These are phyloP conservation scores for Macadamia tetraphylla DNA, from an alignment of 164 flowering plant species.

Conservation along the genomic window DNA sequence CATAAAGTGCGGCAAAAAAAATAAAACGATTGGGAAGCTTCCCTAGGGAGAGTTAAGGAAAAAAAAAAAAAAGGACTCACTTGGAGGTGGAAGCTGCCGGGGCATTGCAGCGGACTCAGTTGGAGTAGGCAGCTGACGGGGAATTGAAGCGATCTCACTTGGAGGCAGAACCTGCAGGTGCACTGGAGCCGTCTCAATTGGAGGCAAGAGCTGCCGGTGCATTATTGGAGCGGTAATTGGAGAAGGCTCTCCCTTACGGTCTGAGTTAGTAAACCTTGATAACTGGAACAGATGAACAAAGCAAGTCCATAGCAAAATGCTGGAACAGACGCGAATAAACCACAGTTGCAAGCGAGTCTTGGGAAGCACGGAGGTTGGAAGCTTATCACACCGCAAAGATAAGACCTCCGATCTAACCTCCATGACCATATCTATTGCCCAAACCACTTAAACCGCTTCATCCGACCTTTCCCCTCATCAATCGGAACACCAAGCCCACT, in stretches of 20 bases:
- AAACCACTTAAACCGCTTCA: slow-evolving; percentile 36
- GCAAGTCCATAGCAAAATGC: slow-evolving; percentile 87
- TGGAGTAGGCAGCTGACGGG: slow-evolving; percentile 2
- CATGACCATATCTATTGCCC: slow-evolving; percentile 33
- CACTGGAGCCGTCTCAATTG: slow-evolving; percentile 36
- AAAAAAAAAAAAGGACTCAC: slow-evolving; percentile 31
- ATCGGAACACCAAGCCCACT: not conserved
- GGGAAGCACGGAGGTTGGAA: slow-evolving; percentile 29
- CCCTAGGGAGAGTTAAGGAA: not conserved
- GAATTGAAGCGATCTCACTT: too few relatives aligned
- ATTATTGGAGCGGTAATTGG: not conserved
- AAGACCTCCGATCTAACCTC: slow-evolving; percentile 63
- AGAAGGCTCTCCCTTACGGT: slow-evolving; percentile 17
- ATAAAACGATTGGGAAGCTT: not conserved
- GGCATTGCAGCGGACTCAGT: not conserved
- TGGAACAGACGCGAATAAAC: slow-evolving; percentile 83
- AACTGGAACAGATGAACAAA: slow-evolving; percentile 71
- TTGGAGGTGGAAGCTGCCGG: slow-evolving; percentile 44
- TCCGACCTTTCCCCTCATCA: slow-evolving; percentile 14
- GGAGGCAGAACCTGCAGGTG: slow-evolving; percentile 42
- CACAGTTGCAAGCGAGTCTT: slow-evolving; percentile 67
- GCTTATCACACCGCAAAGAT: slow-evolving; percentile 38
- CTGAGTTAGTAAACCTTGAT: slow-evolving; percentile 19
- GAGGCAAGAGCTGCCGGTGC: slow-evolving; percentile 38
- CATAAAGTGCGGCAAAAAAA: not conserved